Base-by-base conservation (phyloP, 2,329 filamentous ascomycete species). In the Fusarium sp. region DNA sequence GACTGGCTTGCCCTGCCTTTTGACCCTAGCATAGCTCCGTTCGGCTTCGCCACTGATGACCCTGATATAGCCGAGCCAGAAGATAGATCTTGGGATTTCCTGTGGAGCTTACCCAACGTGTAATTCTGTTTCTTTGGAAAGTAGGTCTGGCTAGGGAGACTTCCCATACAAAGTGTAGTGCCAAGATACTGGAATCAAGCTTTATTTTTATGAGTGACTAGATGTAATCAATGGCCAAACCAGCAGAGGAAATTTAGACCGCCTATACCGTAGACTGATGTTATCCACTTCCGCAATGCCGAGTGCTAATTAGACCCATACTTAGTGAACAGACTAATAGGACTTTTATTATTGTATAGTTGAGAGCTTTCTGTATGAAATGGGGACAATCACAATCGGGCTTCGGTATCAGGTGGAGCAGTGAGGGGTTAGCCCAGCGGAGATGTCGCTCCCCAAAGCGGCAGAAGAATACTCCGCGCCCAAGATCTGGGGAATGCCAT, bases 401-500 rank as follows among this genome's bases (percentile, higher is more conserved):
- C 18, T 54, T 28, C 10, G 24, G 35, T 0, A 7, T 22, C 5
- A 22, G 6, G 35, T 28, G 24, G 51, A 28, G 35, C 18, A 5
- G 13, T 14, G 51, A 28, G 35, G 51, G 24, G 35, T 13, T 10
- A 2, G 35, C 8, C 3, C 4, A 6, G 14, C 12, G 51, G 35
- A 14, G 11, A 9, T 15, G 32, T 3, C 20, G 14, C 10, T 58
- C 13, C 3, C 8, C 8, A 30, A 28, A 20, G 36, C 63, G 63
- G 63, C 59, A 66, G 59, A 66, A 66, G 63, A 66, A 55, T 41
- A 55, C 26, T 39, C 63, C 63, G 63, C 38, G 11, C 8, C 8
- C 7, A 6, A 28, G 55, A 4, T 15, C 10, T 18, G 24, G 35
- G 10, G 20, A 45, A 30, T 5, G 15, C 12, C 8, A 24, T 5